phyloP scores from a whole-genome alignment of 176 grass and related monocot genomes.

The Poa pratensis region DNA sequence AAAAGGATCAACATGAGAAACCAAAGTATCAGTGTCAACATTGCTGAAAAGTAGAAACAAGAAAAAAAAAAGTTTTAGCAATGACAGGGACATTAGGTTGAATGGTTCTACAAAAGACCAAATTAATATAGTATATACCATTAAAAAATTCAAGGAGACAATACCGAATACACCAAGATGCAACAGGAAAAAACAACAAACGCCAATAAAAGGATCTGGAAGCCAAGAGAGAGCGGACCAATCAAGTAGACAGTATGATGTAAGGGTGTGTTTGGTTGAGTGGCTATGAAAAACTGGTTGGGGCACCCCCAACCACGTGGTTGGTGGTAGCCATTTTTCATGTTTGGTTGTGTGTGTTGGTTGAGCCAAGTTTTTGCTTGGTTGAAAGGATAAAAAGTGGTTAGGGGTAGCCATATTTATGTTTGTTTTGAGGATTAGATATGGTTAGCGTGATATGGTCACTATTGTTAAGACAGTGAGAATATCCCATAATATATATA shows the following conservation, averaged over 20 bases:
- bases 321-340: too few relatives aligned
- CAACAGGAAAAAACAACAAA: constrained; percentile 2
- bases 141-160: constrained; percentile 20
- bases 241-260: constrained; percentile 6
- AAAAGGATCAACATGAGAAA: constrained; percentile 29
- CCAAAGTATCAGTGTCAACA: constrained; percentile 16
- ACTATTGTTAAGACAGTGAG: too few relatives aligned
- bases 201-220: constrained; percentile 7
- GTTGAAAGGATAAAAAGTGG: too few relatives aligned
- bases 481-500: too few relatives aligned
- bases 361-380: too few relatives aligned
- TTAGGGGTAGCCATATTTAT: too few relatives aligned
- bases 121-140: neutral
- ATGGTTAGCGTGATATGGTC: too few relatives aligned
- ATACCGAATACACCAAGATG: neutral
- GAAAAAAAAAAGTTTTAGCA: neutral
- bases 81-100: neutral
- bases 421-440: too few relatives aligned
- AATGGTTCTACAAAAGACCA: neutral
- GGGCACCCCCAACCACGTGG: too few relatives aligned
- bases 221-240: neutral
- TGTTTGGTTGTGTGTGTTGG: too few relatives aligned
- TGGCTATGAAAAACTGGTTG: too few relatives aligned
- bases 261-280: neutral
- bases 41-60: neutral